Evolutionary conservation across 75 land plant genomes (phyloP), one percentile per base, ranked within the genome.

Genomic region (Sequoia sempervirens): DNA sequence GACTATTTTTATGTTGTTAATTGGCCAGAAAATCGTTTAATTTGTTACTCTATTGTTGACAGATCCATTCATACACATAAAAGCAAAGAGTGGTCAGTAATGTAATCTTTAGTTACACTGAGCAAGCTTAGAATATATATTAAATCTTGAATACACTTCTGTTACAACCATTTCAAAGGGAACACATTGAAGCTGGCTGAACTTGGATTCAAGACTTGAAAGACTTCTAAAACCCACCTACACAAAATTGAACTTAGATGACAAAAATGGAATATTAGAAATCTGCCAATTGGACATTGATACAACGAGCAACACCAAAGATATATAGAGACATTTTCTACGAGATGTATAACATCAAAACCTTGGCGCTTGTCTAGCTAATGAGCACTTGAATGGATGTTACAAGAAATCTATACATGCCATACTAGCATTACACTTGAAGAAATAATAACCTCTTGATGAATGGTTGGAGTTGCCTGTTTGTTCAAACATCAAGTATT

Each of bases 401-500:
- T 32, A 13, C 12, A 30, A 30, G 72, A 68, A 28, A 68, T 26
- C 72, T 68, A 28, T 68, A 68, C 72, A 10, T 68, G 32, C 36
- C 73, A 23, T 32, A 70, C 12, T 70, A 30, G 73, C 13, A 70
- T 70, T 30, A 70, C 15, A 11, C 36, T 70, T 70, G 36, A 70
- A 70, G 15, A 70, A 11, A 30, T 70, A 32, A 32, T 70, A 70
- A 32, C 15, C 11, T 70, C 73, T 70, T 11, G 36, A 32, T 70
- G 32, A 70, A 32, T 70, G 73, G 36, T 32, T 70, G 10, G 73
- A 70, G 73, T 30, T 70, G 73, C 73, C 73, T 32, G 73, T 32
- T 32, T 30, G 15, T 8, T 70, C 36, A 30, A 70, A 23, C 11
- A 13, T 93, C 88, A 97, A 14, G 98, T 96, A 82, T 97, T 97